Evolutionary conservation across 179 eudicot genomes (phyloP).

Genomic region (Sideroxylon spinosum): DNA sequence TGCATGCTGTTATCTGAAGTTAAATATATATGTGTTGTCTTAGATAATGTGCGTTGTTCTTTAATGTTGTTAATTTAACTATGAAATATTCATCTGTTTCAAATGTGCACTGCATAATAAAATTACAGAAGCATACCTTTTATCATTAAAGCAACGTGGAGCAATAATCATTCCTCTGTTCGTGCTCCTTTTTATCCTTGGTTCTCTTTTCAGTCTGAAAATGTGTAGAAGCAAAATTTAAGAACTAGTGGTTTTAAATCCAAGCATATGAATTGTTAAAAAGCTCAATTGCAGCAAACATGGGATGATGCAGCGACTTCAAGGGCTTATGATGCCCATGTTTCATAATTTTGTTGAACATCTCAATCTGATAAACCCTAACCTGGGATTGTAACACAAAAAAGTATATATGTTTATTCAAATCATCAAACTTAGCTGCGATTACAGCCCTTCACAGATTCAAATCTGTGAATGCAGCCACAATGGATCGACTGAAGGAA

Average conservation of each 20-base stretch:
- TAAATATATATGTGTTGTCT: not conserved
- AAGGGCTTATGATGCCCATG: constrained; percentile 31
- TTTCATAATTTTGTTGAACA: constrained; percentile 41
- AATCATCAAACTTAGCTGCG: constrained; percentile 4
- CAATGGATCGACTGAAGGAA: not conserved
- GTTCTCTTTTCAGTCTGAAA: too few species aligned
- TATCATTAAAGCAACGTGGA: not conserved
- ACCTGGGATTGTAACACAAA: not conserved
- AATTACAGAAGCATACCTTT: not conserved
- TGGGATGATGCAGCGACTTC: constrained; percentile 22
- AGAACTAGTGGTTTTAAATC: too few species aligned
- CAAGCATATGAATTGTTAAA: not conserved
- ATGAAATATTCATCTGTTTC: not conserved
- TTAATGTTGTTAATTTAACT: not conserved
- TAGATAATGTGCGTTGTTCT: not conserved
- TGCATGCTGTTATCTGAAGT: not conserved
- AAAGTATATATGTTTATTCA: not conserved
- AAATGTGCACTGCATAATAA: not conserved
- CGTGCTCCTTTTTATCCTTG: not conserved
- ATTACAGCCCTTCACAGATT: not conserved
- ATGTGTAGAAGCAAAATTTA: not conserved
- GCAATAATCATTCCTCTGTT: not conserved
- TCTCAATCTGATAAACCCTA: constrained; percentile 25
- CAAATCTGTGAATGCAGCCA: not conserved
- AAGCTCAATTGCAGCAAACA: not conserved